Base-by-base conservation (phyloP, 768 basidiomycete species). In the Termitomyces sp. region DNA sequence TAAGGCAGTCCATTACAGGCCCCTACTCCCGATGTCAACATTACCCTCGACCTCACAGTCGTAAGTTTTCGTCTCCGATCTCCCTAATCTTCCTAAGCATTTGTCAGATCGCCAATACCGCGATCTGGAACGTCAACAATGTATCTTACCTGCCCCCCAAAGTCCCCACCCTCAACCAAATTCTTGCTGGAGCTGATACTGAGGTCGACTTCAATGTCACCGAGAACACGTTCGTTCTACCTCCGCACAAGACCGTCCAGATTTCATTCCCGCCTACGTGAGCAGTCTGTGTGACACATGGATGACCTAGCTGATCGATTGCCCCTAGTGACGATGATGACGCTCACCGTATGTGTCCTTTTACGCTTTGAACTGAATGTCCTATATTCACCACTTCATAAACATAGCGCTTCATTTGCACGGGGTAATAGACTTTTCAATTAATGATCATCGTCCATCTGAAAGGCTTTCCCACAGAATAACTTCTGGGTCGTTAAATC, bases 401-500 rank as follows among this genome's bases (percentile, higher is more conserved):
- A 56, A 39, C 23, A 39, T 53, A 65, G 67, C 69, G 5, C 67
- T 70, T 67, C 69, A 71, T 42, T 61, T 71, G 56, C 70, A 70
- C 59, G 68, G 68, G 16, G 68, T 70, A 59, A 57, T 60, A 59
- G 12, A 6, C 25, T 28, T 39, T n/a, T 14, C 30, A 16, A 17
- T 44, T 2, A 5, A 19, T 40, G 17, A 30, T 35, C 0, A 12
- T 47, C 27, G 6, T 52, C 37, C 10, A 16, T 39, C 45, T 52
- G 28, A 50, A 55, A 19, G 46, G 25, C 19, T 28, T 21, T 23
- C 1, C n/a, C 17, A 37, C 45, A 76, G 72, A 73, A 73, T 51
- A 60, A 73, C 27, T 78, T 76, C 63, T 71, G 67, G 61, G 69
- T 78, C 19, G 64, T 78, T 54, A 74, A 78, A 60, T 72, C 63